A percentile compares a stretch with the other conserved stretches of the same genome.
These are phyloP conservation scores for Termitomyces sp. DNA, from an alignment of 768 basidiomycete genomes.

Conservation along the genomic window DNA sequence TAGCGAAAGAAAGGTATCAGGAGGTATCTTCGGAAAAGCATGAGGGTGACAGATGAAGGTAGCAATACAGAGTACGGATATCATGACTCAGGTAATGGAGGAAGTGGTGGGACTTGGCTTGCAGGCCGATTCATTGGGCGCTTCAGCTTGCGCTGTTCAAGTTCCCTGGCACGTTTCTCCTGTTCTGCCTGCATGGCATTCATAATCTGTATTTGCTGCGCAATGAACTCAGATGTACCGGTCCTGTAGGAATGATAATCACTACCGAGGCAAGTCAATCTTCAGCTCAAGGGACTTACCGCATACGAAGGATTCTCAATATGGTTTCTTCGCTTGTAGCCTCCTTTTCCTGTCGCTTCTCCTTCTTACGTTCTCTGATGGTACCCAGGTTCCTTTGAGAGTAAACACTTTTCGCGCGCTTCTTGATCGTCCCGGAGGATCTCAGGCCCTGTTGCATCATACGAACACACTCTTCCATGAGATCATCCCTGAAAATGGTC, in stretches of 20 bases:
- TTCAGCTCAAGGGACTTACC: constrained; percentile 41
- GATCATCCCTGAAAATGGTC: constrained; percentile 48
- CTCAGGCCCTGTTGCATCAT: constrained; percentile 89
- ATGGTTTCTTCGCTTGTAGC: constrained; percentile 84
- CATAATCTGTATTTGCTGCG: constrained; percentile 82
- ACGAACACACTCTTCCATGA: constrained; percentile 94
- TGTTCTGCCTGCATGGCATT: constrained; percentile 79
- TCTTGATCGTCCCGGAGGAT: constrained; percentile 70
- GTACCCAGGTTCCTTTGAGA: constrained; percentile 93
- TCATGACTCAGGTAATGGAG: constrained; percentile 25
- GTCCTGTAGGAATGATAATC: constrained; percentile 40
- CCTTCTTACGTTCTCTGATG: constrained; percentile 89
- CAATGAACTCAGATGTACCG: constrained; percentile 80
- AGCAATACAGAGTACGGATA: constrained; percentile 2
- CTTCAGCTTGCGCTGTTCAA: constrained; percentile 52
- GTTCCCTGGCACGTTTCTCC: constrained; percentile 62
- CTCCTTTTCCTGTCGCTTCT: constrained; percentile 81
- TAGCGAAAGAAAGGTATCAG: background rate
- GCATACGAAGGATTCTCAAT: constrained; percentile 91
- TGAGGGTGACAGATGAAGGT: background rate
- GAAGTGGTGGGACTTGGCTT: constrained; percentile 31
- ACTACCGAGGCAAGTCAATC: background rate
- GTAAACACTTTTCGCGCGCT: constrained; percentile 90
- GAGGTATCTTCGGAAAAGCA: constrained; percentile 9
- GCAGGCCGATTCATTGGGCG: constrained; percentile 33